These are phyloP conservation scores for Colletotrichum coccodes DNA, from an alignment of 2,329 filamentous ascomycete species.

Conservation along the genomic window DNA sequence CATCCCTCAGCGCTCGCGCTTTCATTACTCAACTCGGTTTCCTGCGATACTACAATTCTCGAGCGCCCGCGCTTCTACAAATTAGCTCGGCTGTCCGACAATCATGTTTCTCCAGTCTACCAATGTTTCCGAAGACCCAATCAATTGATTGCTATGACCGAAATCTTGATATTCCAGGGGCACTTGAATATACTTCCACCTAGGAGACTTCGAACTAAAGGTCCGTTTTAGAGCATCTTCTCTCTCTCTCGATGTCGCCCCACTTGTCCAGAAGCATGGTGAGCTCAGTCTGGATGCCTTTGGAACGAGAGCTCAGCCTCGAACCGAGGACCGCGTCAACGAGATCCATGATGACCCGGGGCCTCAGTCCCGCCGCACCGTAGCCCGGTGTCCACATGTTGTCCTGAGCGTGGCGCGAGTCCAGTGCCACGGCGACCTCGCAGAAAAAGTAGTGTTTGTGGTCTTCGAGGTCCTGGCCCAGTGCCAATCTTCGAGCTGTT, in stretches of 20 bases:
- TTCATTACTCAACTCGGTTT: neutral
- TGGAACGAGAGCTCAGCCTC: neutral
- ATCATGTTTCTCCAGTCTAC: too few species aligned
- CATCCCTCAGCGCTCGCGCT: neutral
- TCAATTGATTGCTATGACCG: too few species aligned
- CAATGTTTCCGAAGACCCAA: too few species aligned
- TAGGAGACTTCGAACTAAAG: neutral
- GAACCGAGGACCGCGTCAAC: neutral
- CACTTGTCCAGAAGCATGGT: neutral
- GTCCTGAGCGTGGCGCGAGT: neutral
- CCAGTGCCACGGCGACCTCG: neutral
- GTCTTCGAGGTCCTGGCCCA: neutral
- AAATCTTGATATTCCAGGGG: too few species aligned
- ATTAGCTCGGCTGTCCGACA: too few species aligned
- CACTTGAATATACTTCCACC: too few species aligned
- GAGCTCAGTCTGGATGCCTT: neutral
- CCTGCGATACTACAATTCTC: neutral
- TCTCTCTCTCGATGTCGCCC: neutral
- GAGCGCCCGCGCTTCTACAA: too few species aligned
- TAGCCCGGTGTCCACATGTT: neutral
- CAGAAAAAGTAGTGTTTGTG: neutral
- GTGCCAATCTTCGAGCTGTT: neutral
- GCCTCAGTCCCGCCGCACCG: neutral
- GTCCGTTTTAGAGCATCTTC: neutral
- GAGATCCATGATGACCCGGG: neutral